Percentiles rank a stretch among this genome's conserved stretches.
Evolutionary conservation across 2,329 filamentous ascomycete species (phyloP).

Genomic region (Fusarium solani-melongenae): DNA sequence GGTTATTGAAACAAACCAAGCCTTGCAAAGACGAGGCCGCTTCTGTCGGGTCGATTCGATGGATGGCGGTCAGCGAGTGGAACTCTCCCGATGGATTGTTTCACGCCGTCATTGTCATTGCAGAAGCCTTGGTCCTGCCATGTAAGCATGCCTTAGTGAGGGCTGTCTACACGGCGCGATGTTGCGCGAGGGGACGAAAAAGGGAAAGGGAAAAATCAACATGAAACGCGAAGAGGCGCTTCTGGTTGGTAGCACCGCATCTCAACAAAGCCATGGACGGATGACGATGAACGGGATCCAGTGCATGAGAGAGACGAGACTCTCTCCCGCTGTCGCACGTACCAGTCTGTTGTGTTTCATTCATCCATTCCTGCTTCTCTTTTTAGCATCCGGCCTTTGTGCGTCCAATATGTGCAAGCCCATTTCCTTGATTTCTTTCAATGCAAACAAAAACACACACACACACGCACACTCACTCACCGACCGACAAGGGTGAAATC

Average conservation of each 20-base stretch:
- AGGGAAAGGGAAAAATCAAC: slow-evolving; percentile 7
- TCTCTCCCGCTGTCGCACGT: background rate
- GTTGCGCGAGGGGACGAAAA: slow-evolving; percentile 8
- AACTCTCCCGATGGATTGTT: slow-evolving; percentile 12
- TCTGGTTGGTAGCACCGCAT: slow-evolving; percentile 9
- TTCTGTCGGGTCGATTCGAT: background rate
- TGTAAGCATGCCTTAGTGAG: background rate
- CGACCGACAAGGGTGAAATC: background rate
- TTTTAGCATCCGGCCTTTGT: slow-evolving; percentile 8
- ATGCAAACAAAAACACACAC: background rate
- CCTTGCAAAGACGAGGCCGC: background rate
- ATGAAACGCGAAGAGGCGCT: slow-evolving; percentile 29
- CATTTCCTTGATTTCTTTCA: background rate
- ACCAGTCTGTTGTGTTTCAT: slow-evolving; percentile 12
- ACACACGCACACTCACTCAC: background rate
- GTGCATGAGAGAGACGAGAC: background rate
- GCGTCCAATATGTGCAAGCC: background rate
- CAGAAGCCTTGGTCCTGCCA: slow-evolving; percentile 8
- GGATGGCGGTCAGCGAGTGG: slow-evolving; percentile 26
- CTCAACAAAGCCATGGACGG: slow-evolving; percentile 16
- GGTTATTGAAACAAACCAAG: slow-evolving; percentile 1
- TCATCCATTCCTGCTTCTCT: background rate
- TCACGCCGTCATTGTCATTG: slow-evolving; percentile 9
- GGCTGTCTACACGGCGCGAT: slow-evolving; percentile 1
- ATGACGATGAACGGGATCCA: background rate